A percentile compares a stretch with the other conserved stretches of the same genome.
Evolutionary conservation across 768 basidiomycete genomes (phyloP).

Genomic region (Collybiopsis luxurians): DNA sequence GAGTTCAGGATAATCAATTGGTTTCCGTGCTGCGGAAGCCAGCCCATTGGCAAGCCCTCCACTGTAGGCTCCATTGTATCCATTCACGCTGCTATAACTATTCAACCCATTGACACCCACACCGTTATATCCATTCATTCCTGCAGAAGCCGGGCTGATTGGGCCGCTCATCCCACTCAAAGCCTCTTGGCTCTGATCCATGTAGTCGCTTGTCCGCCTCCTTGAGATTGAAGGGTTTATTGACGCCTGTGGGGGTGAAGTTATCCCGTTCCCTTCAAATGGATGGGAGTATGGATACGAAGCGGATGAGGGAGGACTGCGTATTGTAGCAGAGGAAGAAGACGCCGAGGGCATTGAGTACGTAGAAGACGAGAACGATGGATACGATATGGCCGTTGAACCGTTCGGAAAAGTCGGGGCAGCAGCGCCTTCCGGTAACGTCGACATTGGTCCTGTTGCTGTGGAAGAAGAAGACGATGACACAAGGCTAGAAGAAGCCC

Average conservation of each 20-base stretch:
- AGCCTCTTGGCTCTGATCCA: slow-evolving; percentile 75
- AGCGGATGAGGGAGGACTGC: slow-evolving; percentile 1
- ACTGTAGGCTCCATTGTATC: background rate
- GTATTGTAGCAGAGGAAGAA: background rate
- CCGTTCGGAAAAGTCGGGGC: slow-evolving; percentile 7
- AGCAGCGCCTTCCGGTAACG: background rate
- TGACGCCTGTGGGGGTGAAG: slow-evolving; percentile 82
- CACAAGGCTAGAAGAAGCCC: background rate
- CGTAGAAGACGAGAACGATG: slow-evolving; percentile 1
- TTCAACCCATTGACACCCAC: background rate
- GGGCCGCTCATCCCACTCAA: slow-evolving; percentile 37
- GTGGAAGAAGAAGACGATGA: background rate
- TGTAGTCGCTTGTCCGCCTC: slow-evolving; percentile 67
- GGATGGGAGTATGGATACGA: background rate
- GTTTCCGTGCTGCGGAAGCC: slow-evolving; percentile 31
- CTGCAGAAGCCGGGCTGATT: background rate
- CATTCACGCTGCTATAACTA: background rate
- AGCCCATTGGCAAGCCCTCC: background rate
- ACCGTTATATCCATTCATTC: background rate
- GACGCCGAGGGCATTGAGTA: slow-evolving; percentile 1
- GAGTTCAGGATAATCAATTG: slow-evolving; percentile 83
- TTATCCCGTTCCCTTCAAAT: slow-evolving; percentile 29
- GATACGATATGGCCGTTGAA: slow-evolving; percentile 6
- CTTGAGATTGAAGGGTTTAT: slow-evolving; percentile 77
- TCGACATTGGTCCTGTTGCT: background rate